phyloP scores from a whole-genome alignment of 148 eudicot species.

The Agrostemma githago region DNA sequence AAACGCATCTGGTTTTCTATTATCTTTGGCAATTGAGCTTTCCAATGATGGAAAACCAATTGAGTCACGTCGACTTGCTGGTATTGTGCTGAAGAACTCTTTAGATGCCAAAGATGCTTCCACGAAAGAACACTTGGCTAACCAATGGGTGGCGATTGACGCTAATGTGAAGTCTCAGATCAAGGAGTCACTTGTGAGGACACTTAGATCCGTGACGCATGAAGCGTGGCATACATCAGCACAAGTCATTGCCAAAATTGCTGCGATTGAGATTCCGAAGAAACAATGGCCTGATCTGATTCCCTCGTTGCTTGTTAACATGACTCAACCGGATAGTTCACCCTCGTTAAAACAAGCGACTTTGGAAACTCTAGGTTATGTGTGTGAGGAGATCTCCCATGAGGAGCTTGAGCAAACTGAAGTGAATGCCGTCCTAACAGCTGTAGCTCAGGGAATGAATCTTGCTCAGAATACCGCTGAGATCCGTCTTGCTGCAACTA shows the following conservation, averaged over 20 bases:
- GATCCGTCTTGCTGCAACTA: conserved; percentile 62
- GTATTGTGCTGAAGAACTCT: conserved; percentile 65
- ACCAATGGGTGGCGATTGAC: conserved; percentile 61
- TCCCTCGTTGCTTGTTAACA: conserved; percentile 50
- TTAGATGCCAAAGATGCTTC: conserved; percentile 70
- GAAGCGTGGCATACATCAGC: conserved; percentile 72
- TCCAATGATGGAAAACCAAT: conserved; percentile 59
- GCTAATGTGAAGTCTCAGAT: conserved; percentile 46
- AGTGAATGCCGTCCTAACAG: conserved; percentile 65
- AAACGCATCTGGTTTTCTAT: conserved; percentile 45
- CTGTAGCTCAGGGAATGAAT: conserved; percentile 76
- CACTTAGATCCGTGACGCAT: conserved; percentile 45
- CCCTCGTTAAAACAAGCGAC: conserved; percentile 59
- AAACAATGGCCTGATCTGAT: conserved; percentile 76
- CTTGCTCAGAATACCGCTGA: conserved; percentile 45
- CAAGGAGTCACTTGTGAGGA: conserved; percentile 50
- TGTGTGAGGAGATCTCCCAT: conserved; percentile 71
- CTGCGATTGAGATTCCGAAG: conserved; percentile 59
- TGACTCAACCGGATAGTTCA: conserved; percentile 52
- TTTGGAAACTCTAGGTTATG: conserved; percentile 65
- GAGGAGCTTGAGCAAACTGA: conserved; percentile 57
- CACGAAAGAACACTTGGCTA: conserved; percentile 46
- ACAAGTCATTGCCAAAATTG: conserved; percentile 71
- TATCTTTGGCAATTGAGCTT: conserved; percentile 58
- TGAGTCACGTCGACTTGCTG: conserved; percentile 70